Conservation (phyloP, 2,329 filamentous ascomycete species). For the Coniochaeta hoffmannii region DNA sequence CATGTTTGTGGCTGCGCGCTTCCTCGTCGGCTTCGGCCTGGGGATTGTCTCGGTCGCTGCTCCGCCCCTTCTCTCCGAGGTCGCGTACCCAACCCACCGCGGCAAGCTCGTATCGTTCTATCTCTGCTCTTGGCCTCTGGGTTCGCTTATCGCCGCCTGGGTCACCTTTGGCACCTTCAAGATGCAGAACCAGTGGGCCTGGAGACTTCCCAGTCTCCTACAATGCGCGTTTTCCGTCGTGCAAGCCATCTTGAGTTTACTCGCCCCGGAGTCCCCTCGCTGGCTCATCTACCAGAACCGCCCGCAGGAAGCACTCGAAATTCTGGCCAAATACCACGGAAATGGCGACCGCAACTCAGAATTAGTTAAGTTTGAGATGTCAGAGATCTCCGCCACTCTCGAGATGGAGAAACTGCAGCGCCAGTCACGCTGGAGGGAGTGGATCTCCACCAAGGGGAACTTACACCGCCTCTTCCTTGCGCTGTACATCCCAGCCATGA, state of each 20-base stretch:
- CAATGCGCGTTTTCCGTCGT: conserved; percentile 5
- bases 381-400: conserved; percentile 20
- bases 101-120: conserved; percentile 7
- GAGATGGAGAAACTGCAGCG: conserved; percentile 18
- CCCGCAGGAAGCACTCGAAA: conserved; percentile 16
- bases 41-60: conserved; percentile 10
- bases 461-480: conserved; percentile 28
- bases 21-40: conserved; percentile 13
- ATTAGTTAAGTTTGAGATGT: conserved; percentile 18
- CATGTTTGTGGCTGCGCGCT: conserved; percentile 12
- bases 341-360: conserved; percentile 26
- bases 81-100: conserved; percentile 9
- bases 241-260: conserved; percentile 2
- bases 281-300: conserved; percentile 16
- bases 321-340: conserved; percentile 33
- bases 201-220: conserved; percentile 5
- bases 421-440: conserved; percentile 16
- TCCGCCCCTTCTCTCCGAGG: conserved; percentile 9
- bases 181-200: conserved; percentile 3
- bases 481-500: conserved; percentile 8
- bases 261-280: conserved; percentile 8
- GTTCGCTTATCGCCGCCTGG: conserved; percentile 7
- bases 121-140: conserved; percentile 4
- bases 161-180: conserved; percentile 6
- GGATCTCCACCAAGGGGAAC: conserved; percentile 24